Conservation (phyloP, 768 basidiomycete genomes). For the Lactifluus hygrophoroides region DNA sequence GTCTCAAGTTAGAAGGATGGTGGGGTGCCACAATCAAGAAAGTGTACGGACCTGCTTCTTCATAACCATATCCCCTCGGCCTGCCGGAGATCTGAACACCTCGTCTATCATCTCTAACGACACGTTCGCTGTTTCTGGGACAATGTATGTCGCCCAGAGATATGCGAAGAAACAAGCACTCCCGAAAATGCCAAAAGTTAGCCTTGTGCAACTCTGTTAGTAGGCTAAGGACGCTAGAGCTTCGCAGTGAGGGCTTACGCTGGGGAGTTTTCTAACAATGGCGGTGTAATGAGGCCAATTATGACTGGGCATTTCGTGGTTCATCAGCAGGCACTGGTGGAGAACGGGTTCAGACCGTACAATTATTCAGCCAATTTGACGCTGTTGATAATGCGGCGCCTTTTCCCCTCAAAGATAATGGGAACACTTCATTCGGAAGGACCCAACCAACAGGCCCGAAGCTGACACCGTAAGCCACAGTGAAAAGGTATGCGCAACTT, state of each 20-base stretch:
- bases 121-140: conserved; percentile 73
- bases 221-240: not conserved
- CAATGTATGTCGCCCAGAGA: conserved; percentile 57
- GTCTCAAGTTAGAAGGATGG: not conserved
- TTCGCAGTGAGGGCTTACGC: conserved; percentile 32
- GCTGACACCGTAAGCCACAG: conserved; percentile 66
- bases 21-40: not conserved
- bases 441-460: conserved; percentile 82
- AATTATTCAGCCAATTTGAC: conserved; percentile 84
- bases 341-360: conserved; percentile 21
- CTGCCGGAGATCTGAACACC: conserved; percentile 53
- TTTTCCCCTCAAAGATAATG: conserved; percentile 67
- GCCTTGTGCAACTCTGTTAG: conserved; percentile 28
- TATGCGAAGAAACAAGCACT: conserved; percentile 57
- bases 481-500: conserved; percentile 60
- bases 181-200: conserved; percentile 63
- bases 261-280: conserved; percentile 52
- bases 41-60: conserved; percentile 41
- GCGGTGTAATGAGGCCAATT: conserved; percentile 66
- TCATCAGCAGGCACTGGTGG: not conserved
- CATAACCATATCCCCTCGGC: conserved; percentile 41
- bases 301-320: conserved; percentile 39
- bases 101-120: conserved; percentile 71
- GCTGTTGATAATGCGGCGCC: conserved; percentile 80
- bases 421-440: conserved; percentile 76